A percentile compares a stretch with the other conserved stretches of the same genome.
phyloP scores from a whole-genome alignment of 1,284 basidiomycete species.

The Kalmanozyma brasiliensis region DNA sequence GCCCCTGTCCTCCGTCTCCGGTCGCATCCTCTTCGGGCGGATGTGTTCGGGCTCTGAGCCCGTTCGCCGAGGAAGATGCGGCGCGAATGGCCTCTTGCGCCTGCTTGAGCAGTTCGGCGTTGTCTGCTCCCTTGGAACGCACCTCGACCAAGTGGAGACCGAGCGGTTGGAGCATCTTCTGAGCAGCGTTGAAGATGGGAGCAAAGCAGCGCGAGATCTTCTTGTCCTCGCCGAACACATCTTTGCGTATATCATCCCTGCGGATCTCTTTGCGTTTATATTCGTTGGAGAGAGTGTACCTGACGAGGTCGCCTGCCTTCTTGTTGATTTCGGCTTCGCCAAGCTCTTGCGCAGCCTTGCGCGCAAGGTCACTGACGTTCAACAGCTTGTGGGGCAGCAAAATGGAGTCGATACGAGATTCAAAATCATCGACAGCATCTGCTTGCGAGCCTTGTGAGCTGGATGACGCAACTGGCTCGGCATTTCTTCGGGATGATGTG shows the following conservation, averaged over 20 bases:
- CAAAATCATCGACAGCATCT: background rate
- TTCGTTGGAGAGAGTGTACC: slow-evolving; percentile 54
- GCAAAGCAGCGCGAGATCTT: slow-evolving; percentile 31
- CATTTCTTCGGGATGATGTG: slow-evolving; percentile 7
- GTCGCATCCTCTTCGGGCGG: slow-evolving; percentile 3
- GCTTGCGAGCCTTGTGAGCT: slow-evolving; percentile 9
- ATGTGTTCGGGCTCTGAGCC: slow-evolving; percentile 19
- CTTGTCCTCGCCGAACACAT: slow-evolving; percentile 37
- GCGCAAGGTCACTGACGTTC: slow-evolving; percentile 19
- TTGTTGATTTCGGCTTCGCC: slow-evolving; percentile 40
- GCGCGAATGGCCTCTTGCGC: slow-evolving; percentile 27
- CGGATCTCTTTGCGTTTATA: slow-evolving; percentile 34
- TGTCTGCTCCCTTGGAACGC: slow-evolving; percentile 50
- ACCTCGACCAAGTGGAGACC: slow-evolving; percentile 56
- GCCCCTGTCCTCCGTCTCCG: slow-evolving; percentile 12
- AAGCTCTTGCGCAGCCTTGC: slow-evolving; percentile 26
- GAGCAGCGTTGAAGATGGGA: slow-evolving; percentile 54
- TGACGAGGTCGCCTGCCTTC: slow-evolving; percentile 51
- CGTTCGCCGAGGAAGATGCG: slow-evolving; percentile 29
- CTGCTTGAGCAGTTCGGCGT: slow-evolving; percentile 41
- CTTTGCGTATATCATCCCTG: slow-evolving; percentile 45
- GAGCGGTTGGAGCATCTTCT: slow-evolving; percentile 51
- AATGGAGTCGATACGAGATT: too few relatives aligned
- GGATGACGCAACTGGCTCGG: slow-evolving; percentile 1
- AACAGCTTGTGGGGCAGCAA: slow-evolving; percentile 11